phyloP scores from a whole-genome alignment of 306 rosid species.

The Cucurbita pepo region DNA sequence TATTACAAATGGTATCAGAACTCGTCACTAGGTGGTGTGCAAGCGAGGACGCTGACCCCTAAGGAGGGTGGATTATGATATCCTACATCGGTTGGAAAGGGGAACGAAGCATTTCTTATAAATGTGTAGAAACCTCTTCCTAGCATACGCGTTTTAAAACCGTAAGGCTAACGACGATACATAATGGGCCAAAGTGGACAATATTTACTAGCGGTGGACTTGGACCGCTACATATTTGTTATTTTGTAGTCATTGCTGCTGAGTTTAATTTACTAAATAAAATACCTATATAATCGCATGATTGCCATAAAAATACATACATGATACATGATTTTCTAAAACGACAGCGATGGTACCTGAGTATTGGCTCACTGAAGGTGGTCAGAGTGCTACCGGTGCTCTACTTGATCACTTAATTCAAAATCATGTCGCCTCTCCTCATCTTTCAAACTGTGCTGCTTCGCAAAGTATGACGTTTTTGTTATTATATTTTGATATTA shows the following conservation, averaged over 20 bases:
- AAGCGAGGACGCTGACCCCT: too few relatives aligned
- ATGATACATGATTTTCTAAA: constrained; percentile 9
- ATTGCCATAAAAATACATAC: neutral
- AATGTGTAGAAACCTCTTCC: too few relatives aligned
- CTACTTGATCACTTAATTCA: constrained; percentile 82
- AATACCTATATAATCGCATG: neutral
- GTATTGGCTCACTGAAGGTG: constrained; percentile 98
- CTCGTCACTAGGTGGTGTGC: too few relatives aligned
- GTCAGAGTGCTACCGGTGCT: constrained; percentile 99
- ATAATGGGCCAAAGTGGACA: too few relatives aligned
- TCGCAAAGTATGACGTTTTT: constrained; percentile 38
- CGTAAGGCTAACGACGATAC: too few relatives aligned
- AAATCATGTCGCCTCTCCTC: constrained; percentile 57
- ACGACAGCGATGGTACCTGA: constrained; percentile 84
- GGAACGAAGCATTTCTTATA: too few relatives aligned
- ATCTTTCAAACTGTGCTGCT: constrained; percentile 79
- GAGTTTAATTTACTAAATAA: neutral
- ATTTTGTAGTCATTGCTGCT: neutral
- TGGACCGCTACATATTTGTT: neutral
- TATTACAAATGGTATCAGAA: too few relatives aligned
- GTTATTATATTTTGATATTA: constrained; percentile 5
- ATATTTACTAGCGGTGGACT: too few relatives aligned
- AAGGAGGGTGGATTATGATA: too few relatives aligned
- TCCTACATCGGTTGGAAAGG: too few relatives aligned
- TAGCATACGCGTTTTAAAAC: too few relatives aligned